Base-by-base conservation (phyloP, 2,329 filamentous ascomycete genomes). In the Colletotrichum sp. region DNA sequence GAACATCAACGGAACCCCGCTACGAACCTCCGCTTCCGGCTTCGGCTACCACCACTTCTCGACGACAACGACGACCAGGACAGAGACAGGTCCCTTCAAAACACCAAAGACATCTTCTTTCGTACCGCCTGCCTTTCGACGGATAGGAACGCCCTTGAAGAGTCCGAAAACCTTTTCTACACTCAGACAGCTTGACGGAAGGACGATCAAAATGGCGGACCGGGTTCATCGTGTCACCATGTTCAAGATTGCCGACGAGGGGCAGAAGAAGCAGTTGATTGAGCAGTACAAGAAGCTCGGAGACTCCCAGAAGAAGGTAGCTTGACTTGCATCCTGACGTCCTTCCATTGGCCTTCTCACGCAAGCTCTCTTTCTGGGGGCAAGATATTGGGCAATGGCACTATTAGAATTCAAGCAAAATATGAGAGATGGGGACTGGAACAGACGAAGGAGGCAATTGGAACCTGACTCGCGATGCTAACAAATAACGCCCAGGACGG, bases 401-500 rank as follows among this genome's bases (percentile, higher is more conserved):
- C 8, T n/a, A 39, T 18, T 39, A 39, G 15, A 39, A 9, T 39
- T 13, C 44, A 49, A 12, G 44, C 44, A 18, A n/a, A 12, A 12
- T 7, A 49, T 0, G 44, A 49, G 18, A 49, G 3, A n/a, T 6
- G 18, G 18, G 10, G 10, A 18, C 8, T 2, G 3, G 3, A 21
- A 0, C 16, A 44, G 44, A 49, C n/a, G 10, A 49, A 0, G n/a
- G 6, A 49, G 44, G n/a, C 18, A 21, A n/a, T 49, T 21, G 8
- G 44, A 49, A 21, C n/a, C 9, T 49, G 10, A 12, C 9, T 59
- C 15, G 2, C 8, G 12, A 28, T 32, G 28, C 49, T 70, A 34
- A 69, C n/a, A 49, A 34, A n/a, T 4, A 49, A 63, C 16, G 18
- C 21, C 10, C 71, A 95, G 94, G 90, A 94, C 80, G 93, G 92